A percentile compares a stretch with the other conserved stretches of the same genome.
phyloP scores from a whole-genome alignment of 164 flowering plant species.

The Amborella trichopoda region DNA sequence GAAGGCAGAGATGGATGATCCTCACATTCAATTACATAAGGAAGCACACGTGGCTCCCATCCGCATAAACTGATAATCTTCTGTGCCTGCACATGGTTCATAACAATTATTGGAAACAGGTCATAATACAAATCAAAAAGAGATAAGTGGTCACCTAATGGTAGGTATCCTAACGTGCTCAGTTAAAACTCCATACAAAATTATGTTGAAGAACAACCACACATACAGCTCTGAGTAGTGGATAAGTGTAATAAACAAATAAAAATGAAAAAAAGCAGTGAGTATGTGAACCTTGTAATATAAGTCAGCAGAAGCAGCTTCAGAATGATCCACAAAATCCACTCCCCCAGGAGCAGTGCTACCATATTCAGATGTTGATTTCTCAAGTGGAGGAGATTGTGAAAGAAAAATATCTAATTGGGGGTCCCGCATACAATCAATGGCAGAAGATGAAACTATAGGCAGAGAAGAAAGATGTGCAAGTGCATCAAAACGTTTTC shows the following conservation, averaged over 20 bases:
- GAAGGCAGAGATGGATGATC: slow-evolving; percentile 19
- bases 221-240: too few relatives aligned
- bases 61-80: slow-evolving; percentile 85
- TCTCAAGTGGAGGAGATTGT: slow-evolving; percentile 13
- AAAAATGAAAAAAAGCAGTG: too few relatives aligned
- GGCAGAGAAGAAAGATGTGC: slow-evolving; percentile 67
- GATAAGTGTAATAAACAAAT: too few relatives aligned
- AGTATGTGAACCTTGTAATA: slow-evolving; percentile 97
- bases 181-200: too few relatives aligned
- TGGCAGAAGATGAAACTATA: slow-evolving; percentile 43
- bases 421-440: slow-evolving; percentile 52
- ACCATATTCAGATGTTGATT: slow-evolving; percentile 17
- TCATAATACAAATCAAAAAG: too few relatives aligned
- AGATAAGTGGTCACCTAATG: too few relatives aligned
- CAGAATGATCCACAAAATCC: slow-evolving; percentile 19
- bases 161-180: too few relatives aligned
- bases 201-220: too few relatives aligned
- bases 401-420: slow-evolving; percentile 52
- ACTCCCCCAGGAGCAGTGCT: slow-evolving; percentile 13
- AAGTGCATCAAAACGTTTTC: slow-evolving; percentile 38
- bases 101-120: too few relatives aligned
- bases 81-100: slow-evolving; percentile 50
- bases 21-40: slow-evolving; percentile 61
- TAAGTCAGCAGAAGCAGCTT: slow-evolving; percentile 24
- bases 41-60: slow-evolving; percentile 74